Evolutionary conservation across 2,329 filamentous ascomycete species (phyloP), one percentile per base, ranked within the genome.

Genomic region (Cladosporium sp.): DNA sequence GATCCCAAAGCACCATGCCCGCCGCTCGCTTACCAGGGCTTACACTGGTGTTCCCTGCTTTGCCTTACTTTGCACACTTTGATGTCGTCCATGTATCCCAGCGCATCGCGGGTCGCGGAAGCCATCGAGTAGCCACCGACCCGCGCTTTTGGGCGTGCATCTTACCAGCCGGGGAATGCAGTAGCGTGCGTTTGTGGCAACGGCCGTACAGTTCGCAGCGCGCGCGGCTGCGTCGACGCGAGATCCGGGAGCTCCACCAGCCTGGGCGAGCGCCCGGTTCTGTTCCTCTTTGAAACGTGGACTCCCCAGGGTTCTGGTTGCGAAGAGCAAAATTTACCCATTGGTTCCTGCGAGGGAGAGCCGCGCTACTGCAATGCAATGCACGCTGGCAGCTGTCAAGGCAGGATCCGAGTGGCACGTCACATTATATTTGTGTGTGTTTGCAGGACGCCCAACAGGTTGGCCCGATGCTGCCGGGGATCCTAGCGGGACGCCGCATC

Each of bases 181-280:
- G 33, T 63, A 63, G 61, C 61, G 61, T 31, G 61, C 50, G 44
- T 62, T 62, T 62, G 37, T 21, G 40, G 26, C 61, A 63, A 63
- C 61, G 61, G 61, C 35, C 61, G 61, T 63, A 63, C 61, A 56
- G 60, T 62, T 62, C 60, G 60, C 60, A 62, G 58, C 44, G 60
- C 33, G 33, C 33, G 33, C 33, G 33, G 33, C 33, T 35, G 33
- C 49, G 60, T 31, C 57, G 28, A 37, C n/a, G 40, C 58, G 28
- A 62, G 59, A 62, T 62, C 49, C 60, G 60, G 21, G n/a, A 6
- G 12, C 49, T 31, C 60, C 60, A 50, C 60, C 46, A 50, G 37
- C 28, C 28, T 63, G 35, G 31, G 28, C 58, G 58, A 49, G 61
- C 40, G n/a, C n/a, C n/a, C 40, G 40, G 40, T 21, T 26, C 44